These are phyloP conservation scores for Anthracocystis walkeri DNA, from an alignment of 1,284 basidiomycete species.

Conservation along the genomic window DNA sequence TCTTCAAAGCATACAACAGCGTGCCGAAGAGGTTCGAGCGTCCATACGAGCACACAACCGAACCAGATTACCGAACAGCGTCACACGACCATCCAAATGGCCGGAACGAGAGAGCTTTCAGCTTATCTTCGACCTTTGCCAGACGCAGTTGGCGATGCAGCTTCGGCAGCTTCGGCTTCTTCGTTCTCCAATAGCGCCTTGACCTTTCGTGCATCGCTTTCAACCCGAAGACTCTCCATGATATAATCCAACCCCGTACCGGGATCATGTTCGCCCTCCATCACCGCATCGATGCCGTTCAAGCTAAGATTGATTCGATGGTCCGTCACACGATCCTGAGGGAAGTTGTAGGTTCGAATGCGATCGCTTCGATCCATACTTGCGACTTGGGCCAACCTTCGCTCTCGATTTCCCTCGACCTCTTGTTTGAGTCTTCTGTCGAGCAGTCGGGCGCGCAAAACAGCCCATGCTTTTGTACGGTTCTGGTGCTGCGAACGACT, in stretches of 20 bases:
- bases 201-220: slow-evolving; percentile 48
- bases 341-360: slow-evolving; percentile 68
- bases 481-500: slow-evolving; percentile 91
- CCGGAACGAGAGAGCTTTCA: background rate
- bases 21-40: slow-evolving; percentile 20
- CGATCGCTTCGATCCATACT: slow-evolving; percentile 66
- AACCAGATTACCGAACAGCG: too few relatives aligned
- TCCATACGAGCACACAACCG: background rate
- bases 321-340: slow-evolving; percentile 68
- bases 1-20: slow-evolving; percentile 1
- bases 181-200: slow-evolving; percentile 52
- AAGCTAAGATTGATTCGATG: slow-evolving; percentile 64
- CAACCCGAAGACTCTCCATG: slow-evolving; percentile 45
- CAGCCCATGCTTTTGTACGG: slow-evolving; percentile 65
- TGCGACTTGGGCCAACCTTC: slow-evolving; percentile 61
- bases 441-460: slow-evolving; percentile 62
- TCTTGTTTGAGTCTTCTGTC: slow-evolving; percentile 63
- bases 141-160: slow-evolving; percentile 9
- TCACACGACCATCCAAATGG: background rate
- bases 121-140: slow-evolving; percentile 22
- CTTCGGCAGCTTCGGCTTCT: slow-evolving; percentile 37
- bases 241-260: slow-evolving; percentile 56
- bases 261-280: slow-evolving; percentile 65
- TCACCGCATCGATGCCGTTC: slow-evolving; percentile 59
- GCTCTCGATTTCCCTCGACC: slow-evolving; percentile 54